Conservation (phyloP, 2,329 filamentous ascomycete species). For the Stagonosporopsis vannaccii region DNA sequence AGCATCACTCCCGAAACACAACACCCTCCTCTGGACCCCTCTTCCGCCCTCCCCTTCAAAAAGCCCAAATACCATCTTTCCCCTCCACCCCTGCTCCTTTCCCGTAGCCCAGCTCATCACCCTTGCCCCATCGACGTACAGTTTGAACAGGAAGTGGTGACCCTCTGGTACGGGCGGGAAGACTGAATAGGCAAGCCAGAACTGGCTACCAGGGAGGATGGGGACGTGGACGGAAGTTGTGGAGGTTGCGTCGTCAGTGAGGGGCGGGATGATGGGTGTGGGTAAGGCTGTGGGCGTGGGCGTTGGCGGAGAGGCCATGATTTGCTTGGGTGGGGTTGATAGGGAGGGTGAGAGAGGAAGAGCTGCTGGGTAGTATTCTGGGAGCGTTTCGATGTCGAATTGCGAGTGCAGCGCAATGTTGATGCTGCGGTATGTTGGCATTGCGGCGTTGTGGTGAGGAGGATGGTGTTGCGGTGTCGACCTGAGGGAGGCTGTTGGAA, state of each 20-base stretch:
- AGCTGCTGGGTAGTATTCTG: slow-evolving; percentile 46
- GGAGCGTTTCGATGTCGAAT: slow-evolving; percentile 49
- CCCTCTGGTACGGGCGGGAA: slow-evolving; percentile 38
- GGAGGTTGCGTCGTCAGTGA: slow-evolving; percentile 34
- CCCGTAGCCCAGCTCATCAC: slow-evolving; percentile 56
- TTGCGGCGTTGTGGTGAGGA: slow-evolving; percentile 9
- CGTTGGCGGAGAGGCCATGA: not conserved
- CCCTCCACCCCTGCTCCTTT: slow-evolving; percentile 51
- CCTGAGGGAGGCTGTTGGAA: not conserved
- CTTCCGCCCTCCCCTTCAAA: slow-evolving; percentile 46
- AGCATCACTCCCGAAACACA: slow-evolving; percentile 47
- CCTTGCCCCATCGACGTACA: slow-evolving; percentile 50
- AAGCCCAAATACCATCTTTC: slow-evolving; percentile 56
- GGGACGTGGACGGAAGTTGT: slow-evolving; percentile 48
- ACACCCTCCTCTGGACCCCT: slow-evolving; percentile 51
- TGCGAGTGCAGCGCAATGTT: slow-evolving; percentile 52
- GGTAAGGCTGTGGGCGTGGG: not conserved
- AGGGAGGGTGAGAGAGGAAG: slow-evolving; percentile 17
- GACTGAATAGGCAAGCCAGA: slow-evolving; percentile 55
- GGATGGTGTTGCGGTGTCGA: not conserved
- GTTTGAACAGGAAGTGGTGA: slow-evolving; percentile 56
- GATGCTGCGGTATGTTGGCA: slow-evolving; percentile 50
- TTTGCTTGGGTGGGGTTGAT: not conserved
- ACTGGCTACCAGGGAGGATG: slow-evolving; percentile 47
- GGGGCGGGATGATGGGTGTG: slow-evolving; percentile 2